Evolutionary conservation across 2,329 filamentous ascomycete genomes (phyloP), one percentile per base, ranked within the genome.

Genomic region (Fusarium subtropicale): DNA sequence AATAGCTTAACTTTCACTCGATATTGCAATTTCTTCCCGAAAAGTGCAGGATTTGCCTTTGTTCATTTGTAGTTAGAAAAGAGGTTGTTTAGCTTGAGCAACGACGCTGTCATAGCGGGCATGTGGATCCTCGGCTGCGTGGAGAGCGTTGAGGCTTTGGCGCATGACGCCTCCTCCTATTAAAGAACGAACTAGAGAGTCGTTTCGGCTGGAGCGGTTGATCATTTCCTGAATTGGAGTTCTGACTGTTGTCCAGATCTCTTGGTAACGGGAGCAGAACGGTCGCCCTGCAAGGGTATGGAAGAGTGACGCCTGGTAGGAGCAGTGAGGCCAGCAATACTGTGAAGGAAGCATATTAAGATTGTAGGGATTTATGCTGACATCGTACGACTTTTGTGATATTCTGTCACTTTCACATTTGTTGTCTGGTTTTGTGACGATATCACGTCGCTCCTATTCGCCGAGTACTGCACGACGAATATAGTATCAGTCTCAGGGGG

Each of bases 101-200:
- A 44, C 33, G 53, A 36, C 44, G 44, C 42, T 59, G 30, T 8
- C 39, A 20, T 55, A 13, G 44, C 28, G 15, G 24, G 33, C 33
- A n/a, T 28, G 54, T 62, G 59, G 69, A 47, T 15, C 52, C 48
- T 47, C 36, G 15, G 38, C 34, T 60, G 50, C 68, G 30, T 52
- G 44, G 42, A 48, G 26, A 61, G 51, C 56, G 68, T 53, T 62
- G 55, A 60, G 51, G 67, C 66, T 60, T 60, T 48, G 54, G 42
- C 31, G 52, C 41, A 54, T 52, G 39, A 67, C 68, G 60, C 70
- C 65, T 60, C 34, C 22, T 50, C 38, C 48, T 36, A 58, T 64
- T 44, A 39, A 28, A 42, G 50, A 36, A 33, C 10, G 41, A 18
- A 24, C 64, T 53, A 46, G 22, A 41, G 41, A 39, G 28, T 67